These are phyloP conservation scores for Wickerhamomyces hampshirensis DNA, from an alignment of 805 yeast genomes.

Conservation along the genomic window DNA sequence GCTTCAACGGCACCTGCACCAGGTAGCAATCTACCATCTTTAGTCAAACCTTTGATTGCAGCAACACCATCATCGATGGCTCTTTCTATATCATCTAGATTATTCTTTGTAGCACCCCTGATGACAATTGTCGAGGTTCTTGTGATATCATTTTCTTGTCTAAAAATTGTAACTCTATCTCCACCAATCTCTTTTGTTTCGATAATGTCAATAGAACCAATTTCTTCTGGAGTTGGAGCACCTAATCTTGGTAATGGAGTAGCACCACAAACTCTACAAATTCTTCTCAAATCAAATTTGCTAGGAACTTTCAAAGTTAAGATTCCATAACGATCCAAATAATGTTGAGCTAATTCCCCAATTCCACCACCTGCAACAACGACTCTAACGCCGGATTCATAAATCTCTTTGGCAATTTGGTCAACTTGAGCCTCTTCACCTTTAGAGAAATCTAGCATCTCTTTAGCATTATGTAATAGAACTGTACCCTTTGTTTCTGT, in stretches of 20 bases:
- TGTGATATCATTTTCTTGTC: slow-evolving; percentile 62
- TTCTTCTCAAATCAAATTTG: slow-evolving; percentile 89
- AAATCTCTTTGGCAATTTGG: slow-evolving; percentile 73
- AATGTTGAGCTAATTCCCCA: slow-evolving; percentile 91
- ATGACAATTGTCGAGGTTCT: slow-evolving; percentile 89
- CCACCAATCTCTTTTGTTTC: slow-evolving; percentile 96
- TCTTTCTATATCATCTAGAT: slow-evolving; percentile 90
- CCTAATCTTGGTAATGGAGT: slow-evolving; percentile 92
- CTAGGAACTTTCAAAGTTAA: slow-evolving; percentile 86
- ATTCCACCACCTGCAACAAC: slow-evolving; percentile 92
- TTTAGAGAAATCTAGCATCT: slow-evolving; percentile 91
- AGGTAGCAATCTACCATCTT: slow-evolving; percentile 76
- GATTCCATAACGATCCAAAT: slow-evolving; percentile 79
- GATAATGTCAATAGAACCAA: slow-evolving; percentile 82
- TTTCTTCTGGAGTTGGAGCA: slow-evolving; percentile 92
- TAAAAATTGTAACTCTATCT: slow-evolving; percentile 90
- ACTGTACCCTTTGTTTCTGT: slow-evolving; percentile 99
- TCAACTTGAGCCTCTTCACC: slow-evolving; percentile 96
- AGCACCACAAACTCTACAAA: slow-evolving; percentile 96
- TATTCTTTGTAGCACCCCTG: slow-evolving; percentile 95
- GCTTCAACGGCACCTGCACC: slow-evolving; percentile 97
- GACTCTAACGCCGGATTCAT: slow-evolving; percentile 80
- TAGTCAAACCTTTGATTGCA: slow-evolving; percentile 82
- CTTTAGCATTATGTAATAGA: slow-evolving; percentile 89
- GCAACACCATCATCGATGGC: slow-evolving; percentile 97